Base-by-base conservation (phyloP, 345 rosid species). In the Murraya paniculata region DNA sequence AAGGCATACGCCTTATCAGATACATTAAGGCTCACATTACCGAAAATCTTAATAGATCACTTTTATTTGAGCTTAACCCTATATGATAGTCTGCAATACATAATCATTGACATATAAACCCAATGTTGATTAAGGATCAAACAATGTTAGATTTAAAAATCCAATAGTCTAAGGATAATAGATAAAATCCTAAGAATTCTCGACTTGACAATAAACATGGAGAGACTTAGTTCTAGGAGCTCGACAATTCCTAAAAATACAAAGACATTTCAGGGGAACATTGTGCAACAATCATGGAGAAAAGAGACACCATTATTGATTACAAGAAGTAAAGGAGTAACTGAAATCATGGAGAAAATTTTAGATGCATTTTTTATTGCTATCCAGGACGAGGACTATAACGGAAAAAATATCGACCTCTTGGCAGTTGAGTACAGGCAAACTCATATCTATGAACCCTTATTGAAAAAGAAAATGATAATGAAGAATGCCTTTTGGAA, bases 361-460 rank as follows among this genome's bases (percentile, higher is more conserved):
- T 68, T 79, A 7, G 74, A 74, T 3, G 41, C 25, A 31, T 79
- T 50, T 67, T 78, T 78, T 1, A 25, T 58, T 24, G 78, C 82
- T 22, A 60, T 79, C 45, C 82, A 39, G n/a, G 78, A 79, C 13
- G 1, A 62, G 67, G 70, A 78, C 60, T 22, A 4, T 19, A 53
- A 78, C 3, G n/a, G 28, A 0, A 78, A 78, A 31, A 78, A 79
- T 1, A 41, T 21, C 2, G 77, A 72, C 53, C 74, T 82, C 8
- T 56, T 82, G 65, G 80, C 82, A 27, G 82, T 75, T n/a, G 80
- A 82, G 62, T 36, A 82, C 70, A 56, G 78, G 31, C 85, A 79
- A 35, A 57, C 67, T 1, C 27, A 68, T 6, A 30, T 77, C 13
- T 83, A 72, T 19, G n/a, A 72, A 4, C 25, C 73, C 7, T 68